These are phyloP conservation scores for Pholiota adiposa DNA, from an alignment of 1,284 basidiomycete genomes.

Conservation along the genomic window DNA sequence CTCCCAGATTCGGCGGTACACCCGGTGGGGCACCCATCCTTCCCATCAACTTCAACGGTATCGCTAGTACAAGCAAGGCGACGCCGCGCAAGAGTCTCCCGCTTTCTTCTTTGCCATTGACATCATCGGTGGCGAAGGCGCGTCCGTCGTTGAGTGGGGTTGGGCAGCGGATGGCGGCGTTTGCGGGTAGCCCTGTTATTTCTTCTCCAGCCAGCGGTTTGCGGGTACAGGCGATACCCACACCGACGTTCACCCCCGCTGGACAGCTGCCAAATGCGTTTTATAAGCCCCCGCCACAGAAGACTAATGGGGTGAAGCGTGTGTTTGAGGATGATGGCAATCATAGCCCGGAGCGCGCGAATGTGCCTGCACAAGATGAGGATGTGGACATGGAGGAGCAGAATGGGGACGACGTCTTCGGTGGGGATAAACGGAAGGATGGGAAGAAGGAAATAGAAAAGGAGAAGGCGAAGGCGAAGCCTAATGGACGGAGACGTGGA, in stretches of 20 bases:
- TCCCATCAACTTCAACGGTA: constrained; percentile 23
- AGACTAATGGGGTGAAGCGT: constrained; percentile 31
- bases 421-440: background rate
- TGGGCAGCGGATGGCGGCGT: constrained; percentile 25
- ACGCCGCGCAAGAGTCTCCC: constrained; percentile 33
- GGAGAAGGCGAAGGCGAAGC: constrained; percentile 1
- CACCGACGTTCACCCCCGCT: constrained; percentile 50
- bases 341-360: constrained; percentile 20
- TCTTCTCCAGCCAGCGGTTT: constrained; percentile 34
- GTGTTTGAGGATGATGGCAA: constrained; percentile 23
- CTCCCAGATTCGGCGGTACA: constrained; percentile 13
- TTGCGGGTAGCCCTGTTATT: constrained; percentile 22
- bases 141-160: constrained; percentile 28
- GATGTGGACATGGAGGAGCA: constrained; percentile 17
- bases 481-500: constrained; percentile 5
- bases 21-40: constrained; percentile 21
- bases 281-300: constrained; percentile 51
- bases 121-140: constrained; percentile 17
- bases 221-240: constrained; percentile 22
- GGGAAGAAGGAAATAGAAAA: background rate
- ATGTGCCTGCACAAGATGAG: background rate
- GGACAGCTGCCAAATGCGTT: constrained; percentile 61
- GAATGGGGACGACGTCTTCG: background rate
- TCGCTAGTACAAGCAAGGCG: constrained; percentile 21
- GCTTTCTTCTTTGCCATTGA: constrained; percentile 18